These are phyloP conservation scores for Neurospora tetraspora DNA, from an alignment of 495 filamentous ascomycete species.

Conservation along the genomic window DNA sequence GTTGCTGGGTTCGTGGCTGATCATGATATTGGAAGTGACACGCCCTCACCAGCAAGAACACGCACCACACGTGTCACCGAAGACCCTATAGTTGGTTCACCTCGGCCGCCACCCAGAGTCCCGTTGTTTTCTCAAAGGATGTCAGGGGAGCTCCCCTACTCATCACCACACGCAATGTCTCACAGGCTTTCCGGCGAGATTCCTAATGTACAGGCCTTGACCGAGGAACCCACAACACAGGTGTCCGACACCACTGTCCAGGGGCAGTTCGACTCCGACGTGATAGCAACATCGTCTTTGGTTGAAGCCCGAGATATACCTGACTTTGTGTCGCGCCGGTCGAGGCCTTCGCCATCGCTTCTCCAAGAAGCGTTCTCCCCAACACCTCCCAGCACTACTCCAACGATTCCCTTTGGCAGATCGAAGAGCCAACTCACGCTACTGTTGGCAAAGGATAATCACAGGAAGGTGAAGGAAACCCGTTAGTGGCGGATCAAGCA, in stretches of 20 bases:
- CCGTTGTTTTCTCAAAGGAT: neutral
- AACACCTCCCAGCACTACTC: slow-evolving; percentile 25
- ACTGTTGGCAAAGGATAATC: slow-evolving; percentile 32
- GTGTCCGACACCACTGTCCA: slow-evolving; percentile 24
- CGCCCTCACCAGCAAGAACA: slow-evolving; percentile 21
- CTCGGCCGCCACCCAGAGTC: slow-evolving; percentile 4
- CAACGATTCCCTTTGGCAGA: slow-evolving; percentile 30
- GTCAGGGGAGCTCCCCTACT: neutral
- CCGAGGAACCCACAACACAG: slow-evolving; percentile 22
- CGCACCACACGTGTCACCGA: slow-evolving; percentile 18
- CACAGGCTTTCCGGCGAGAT: neutral
- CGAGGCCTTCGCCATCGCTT: slow-evolving; percentile 17
- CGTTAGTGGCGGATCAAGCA: neutral
- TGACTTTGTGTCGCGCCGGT: slow-evolving; percentile 14
- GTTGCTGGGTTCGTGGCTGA: slow-evolving; percentile 20
- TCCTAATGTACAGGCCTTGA: slow-evolving; percentile 3
- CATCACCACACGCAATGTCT: neutral
- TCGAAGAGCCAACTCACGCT: slow-evolving; percentile 43
- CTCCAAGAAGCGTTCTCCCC: slow-evolving; percentile 27
- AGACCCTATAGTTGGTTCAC: neutral
- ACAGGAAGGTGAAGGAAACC: slow-evolving; percentile 3
- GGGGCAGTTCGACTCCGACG: slow-evolving; percentile 28
- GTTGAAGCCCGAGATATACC: slow-evolving; percentile 14
- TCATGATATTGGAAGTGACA: slow-evolving; percentile 1
- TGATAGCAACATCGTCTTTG: slow-evolving; percentile 6